A percentile compares a stretch with the other conserved stretches of the same genome.
Evolutionary conservation across 306 rosid species (phyloP).

Genomic region (Canavalia ensiformis): DNA sequence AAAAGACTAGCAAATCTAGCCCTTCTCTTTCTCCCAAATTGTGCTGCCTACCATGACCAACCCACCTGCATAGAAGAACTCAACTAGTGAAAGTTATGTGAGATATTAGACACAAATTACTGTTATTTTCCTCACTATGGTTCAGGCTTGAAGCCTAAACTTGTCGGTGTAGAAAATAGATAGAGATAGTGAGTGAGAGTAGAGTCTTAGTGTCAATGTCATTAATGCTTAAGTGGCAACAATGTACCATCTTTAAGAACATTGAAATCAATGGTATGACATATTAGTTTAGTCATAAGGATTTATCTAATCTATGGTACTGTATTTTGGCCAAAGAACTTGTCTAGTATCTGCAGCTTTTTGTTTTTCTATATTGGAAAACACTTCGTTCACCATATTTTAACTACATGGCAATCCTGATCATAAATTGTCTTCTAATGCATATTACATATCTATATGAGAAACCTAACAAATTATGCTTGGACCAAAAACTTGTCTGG

Average conservation of each 20-base stretch:
- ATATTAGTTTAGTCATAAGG: slow-evolving; percentile 28
- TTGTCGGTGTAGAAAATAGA: slow-evolving; percentile 44
- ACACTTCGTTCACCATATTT: slow-evolving; percentile 14
- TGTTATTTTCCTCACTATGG: slow-evolving; percentile 41
- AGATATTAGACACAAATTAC: slow-evolving; percentile 45
- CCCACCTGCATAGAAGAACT: slow-evolving; percentile 43
- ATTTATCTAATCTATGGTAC: neutral
- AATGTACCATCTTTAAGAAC: slow-evolving; percentile 9
- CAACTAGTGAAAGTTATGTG: slow-evolving; percentile 48
- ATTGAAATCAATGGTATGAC: slow-evolving; percentile 38
- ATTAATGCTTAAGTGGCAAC: slow-evolving; percentile 34
- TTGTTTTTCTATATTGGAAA: slow-evolving; percentile 7
- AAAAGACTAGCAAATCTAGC: slow-evolving; percentile 31
- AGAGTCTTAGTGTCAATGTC: slow-evolving; percentile 49
- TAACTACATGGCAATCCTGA: slow-evolving; percentile 29
- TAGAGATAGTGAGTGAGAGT: neutral
- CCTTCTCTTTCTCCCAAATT: slow-evolving; percentile 47
- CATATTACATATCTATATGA: neutral
- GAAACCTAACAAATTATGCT: slow-evolving; percentile 37
- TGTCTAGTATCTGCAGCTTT: neutral
- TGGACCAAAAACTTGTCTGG: neutral
- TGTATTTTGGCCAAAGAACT: slow-evolving; percentile 29
- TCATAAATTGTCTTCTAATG: slow-evolving; percentile 13
- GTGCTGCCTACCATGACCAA: slow-evolving; percentile 55
- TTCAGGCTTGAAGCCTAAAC: slow-evolving; percentile 45